Conservation (phyloP, 2,329 filamentous ascomycete species). For the Tolypocladium tundrense region DNA sequence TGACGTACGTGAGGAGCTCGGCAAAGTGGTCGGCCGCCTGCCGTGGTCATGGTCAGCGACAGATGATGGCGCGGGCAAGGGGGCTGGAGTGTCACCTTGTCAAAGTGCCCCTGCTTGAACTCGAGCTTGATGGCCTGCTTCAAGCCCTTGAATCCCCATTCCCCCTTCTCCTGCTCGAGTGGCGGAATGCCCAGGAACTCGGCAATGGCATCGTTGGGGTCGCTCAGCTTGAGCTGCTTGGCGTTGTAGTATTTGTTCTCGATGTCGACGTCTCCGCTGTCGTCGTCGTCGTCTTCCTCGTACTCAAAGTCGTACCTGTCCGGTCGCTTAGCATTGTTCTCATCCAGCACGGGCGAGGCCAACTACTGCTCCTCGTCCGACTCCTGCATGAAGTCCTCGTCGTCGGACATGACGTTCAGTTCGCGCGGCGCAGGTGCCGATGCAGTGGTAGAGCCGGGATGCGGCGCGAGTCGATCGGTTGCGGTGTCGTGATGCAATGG, state of each 20-base stretch:
- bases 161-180: constrained; percentile 82
- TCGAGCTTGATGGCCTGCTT: constrained; percentile 98
- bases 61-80: constrained; percentile 11
- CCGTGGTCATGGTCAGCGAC: constrained; percentile 2
- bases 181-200: constrained; percentile 86
- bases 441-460: constrained; percentile 5
- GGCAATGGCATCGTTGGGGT: constrained; percentile 77
- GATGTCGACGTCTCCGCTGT: constrained; percentile 82
- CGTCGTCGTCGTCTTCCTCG: constrained; percentile 83
- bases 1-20: constrained; percentile 94
- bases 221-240: constrained; percentile 85
- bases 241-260: constrained; percentile 99
- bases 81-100: constrained; percentile 45
- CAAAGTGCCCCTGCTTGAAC: constrained; percentile 82
- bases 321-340: constrained; percentile 3
- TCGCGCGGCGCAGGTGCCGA: background rate
- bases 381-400: constrained; percentile 39
- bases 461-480: background rate
- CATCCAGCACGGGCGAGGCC: background rate
- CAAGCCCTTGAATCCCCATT: constrained; percentile 97
- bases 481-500: background rate
- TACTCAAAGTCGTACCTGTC: constrained; percentile 88
- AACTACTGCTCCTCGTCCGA: constrained; percentile 35
- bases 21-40: constrained; percentile 87
- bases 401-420: constrained; percentile 35